Base-by-base conservation (phyloP, 2,329 filamentous ascomycete genomes). In the Aspergillus jensenii region DNA sequence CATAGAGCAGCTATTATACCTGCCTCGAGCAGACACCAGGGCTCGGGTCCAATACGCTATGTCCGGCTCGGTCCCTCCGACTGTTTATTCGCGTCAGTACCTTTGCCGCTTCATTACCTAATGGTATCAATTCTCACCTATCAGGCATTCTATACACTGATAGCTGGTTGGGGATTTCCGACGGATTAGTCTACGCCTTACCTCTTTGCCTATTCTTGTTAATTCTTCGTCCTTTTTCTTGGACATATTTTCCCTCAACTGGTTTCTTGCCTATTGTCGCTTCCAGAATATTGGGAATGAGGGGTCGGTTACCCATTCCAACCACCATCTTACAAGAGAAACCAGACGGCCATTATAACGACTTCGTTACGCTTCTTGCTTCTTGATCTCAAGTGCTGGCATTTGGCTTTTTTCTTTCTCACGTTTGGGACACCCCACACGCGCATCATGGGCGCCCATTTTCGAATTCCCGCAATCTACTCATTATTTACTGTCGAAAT, bases 351-450 rank as follows among this genome's bases (percentile, higher is more conserved):
- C 21, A 17, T 48, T 17, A 48, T 51, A n/a, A 37, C 40, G 19
- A 27, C 37, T 37, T n/a, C 27, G 21, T 39, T 40, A 27, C 37
- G 12, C 21, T 45, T 49, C 23, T 54, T 43, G 31, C 6, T 49
- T 40, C 54, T 33, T 47, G 17, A 17, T 50, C 46, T 54, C 56
- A 50, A 54, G 51, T 54, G 51, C 56, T 55, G 56, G 51, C 56
- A 55, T 58, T 58, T 54, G 39, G 46, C 31, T 35, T 21, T 44
- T 35, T 25, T 7, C 23, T 25, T 11, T 44, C 35, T 37, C 9
- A 21, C 31, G 15, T 14, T 23, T 37, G 17, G 31, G 44, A 46
- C 21, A 23, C 25, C 14, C 39, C 39, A 43, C 14, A 14, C 19
- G 21, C 41, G 17, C 41, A 44, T 15, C 35, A n/a, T 37, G 35